Evolutionary conservation across 202 grass and related monocot species (phyloP), one percentile per base, ranked within the genome.

Genomic region (Bolboschoenoplectus hybrid): DNA sequence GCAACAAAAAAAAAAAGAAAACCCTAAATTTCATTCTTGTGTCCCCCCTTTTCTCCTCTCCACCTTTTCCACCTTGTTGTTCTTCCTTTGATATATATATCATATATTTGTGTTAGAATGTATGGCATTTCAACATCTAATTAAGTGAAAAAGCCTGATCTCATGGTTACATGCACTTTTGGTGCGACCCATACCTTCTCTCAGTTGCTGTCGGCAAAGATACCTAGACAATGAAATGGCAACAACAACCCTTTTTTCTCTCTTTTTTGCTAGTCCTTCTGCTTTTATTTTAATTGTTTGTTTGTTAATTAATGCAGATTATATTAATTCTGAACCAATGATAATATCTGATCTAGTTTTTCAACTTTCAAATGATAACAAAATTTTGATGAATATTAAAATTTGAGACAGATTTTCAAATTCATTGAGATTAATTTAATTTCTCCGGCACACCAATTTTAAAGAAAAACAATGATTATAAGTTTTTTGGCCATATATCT

Each of bases 191-290:
- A 84, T 84, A 72, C 82, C 56, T 71, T 84, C 63, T 84, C 16
- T 84, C 82, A 84, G 82, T 84, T 41, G 63, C 41, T 70, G 82
- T 84, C 82, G 64, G 82, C 13, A 84, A 84, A 84, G 82, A 84
- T 84, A 84, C 82, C 82, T 55, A 58, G 82, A 71, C 82, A 84
- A 84, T 84, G 63, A 69, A 71, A 72, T 69, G 14, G 34, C 61
- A 84, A 84, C 82, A 84, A 84, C 82, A 84, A 84, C 9, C 45
- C 64, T 39, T 77, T 46, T 72, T 53, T 63, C 49, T 46, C 64
- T 62, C 44, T 35, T 69, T 46, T 36, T 80, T 38, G 16, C 12
- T 69, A 69, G 6, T n/a, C 17, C 26, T 19, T 16, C 57, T 61
- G 57, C 32, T 65, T 40, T 36, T 8, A 52, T 51, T 35, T 41